phyloP scores from a whole-genome alignment of 2,329 filamentous ascomycete species.

The Ophiocordyceps camponoti-rufipedis region DNA sequence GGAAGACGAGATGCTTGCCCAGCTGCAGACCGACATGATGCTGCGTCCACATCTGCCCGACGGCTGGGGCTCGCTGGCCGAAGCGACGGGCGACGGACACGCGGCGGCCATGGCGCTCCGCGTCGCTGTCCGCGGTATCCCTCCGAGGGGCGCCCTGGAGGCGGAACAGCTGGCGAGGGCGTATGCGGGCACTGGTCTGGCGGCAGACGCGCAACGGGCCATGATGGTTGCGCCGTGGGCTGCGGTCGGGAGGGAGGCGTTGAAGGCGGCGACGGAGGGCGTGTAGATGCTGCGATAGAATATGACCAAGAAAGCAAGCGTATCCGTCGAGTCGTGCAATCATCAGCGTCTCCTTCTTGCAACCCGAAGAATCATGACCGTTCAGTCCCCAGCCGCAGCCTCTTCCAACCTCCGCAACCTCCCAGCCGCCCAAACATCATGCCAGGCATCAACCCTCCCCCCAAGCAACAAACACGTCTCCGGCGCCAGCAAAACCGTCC shows the following conservation, averaged over 20 bases:
- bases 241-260: constrained; percentile 41
- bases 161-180: constrained; percentile 54
- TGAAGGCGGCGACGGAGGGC: constrained; percentile 18
- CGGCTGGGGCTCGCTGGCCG: constrained; percentile 63
- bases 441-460: constrained; percentile 68
- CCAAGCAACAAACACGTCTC: constrained; percentile 54
- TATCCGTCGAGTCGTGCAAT: too few relatives aligned
- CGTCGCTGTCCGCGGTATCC: constrained; percentile 57
- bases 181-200: constrained; percentile 53
- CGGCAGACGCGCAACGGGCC: constrained; percentile 58
- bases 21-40: constrained; percentile 63
- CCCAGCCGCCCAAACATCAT: constrained; percentile 57
- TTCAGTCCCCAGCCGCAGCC: constrained; percentile 13
- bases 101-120: constrained; percentile 61
- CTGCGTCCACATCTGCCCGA: constrained; percentile 61
- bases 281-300: constrained; percentile 1
- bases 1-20: constrained; percentile 34
- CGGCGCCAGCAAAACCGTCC: constrained; percentile 61
- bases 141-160: constrained; percentile 50
- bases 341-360: neutral
- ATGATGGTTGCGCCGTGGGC: constrained; percentile 72
- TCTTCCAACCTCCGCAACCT: constrained; percentile 52
- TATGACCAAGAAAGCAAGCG: neutral
- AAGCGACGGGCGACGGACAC: constrained; percentile 32
- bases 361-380: neutral